Conservation (phyloP, 371 early-diverging fungal genomes). For the Mortierella sp. region DNA sequence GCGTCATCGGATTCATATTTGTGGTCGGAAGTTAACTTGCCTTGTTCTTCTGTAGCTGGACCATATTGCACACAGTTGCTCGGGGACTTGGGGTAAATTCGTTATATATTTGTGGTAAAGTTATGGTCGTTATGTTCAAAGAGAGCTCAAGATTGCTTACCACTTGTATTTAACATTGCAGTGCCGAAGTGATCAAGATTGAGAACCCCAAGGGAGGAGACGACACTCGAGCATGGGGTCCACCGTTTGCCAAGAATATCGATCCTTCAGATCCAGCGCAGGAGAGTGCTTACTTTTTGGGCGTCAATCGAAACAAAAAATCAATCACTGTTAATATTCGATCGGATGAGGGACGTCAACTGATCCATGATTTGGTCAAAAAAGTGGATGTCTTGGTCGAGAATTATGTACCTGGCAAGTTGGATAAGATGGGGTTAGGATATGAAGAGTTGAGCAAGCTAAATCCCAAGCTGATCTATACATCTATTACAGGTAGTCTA, state of each 20-base stretch:
- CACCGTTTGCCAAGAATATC: conserved; percentile 72
- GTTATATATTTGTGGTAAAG: too few relatives aligned
- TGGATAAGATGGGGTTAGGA: conserved; percentile 82
- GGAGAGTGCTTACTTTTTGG: conserved; percentile 92
- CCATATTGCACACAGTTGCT: conserved; percentile 89
- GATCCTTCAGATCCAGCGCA: conserved; percentile 11
- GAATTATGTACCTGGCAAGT: conserved; percentile 92
- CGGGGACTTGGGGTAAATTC: conserved; percentile 85
- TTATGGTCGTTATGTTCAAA: background rate
- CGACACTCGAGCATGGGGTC: conserved; percentile 91
- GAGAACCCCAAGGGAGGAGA: conserved; percentile 87
- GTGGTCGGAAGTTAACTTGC: background rate
- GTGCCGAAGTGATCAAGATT: conserved; percentile 91
- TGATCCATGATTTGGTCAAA: conserved; percentile 77
- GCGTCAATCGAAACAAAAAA: conserved; percentile 92
- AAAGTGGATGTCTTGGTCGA: conserved; percentile 88
- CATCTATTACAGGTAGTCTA: conserved; percentile 88
- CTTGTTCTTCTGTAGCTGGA: conserved; percentile 62
- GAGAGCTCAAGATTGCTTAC: background rate
- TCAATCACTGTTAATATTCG: conserved; percentile 91
- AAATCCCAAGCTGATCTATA: conserved; percentile 88
- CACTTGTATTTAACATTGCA: conserved; percentile 22
- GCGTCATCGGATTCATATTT: background rate
- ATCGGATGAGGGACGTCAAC: conserved; percentile 67
- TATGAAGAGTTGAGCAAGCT: conserved; percentile 74